A percentile compares a stretch with the other conserved stretches of the same genome.
These are phyloP conservation scores for Trichoderma sp. DNA, from an alignment of 2,329 filamentous ascomycete genomes.

Conservation along the genomic window DNA sequence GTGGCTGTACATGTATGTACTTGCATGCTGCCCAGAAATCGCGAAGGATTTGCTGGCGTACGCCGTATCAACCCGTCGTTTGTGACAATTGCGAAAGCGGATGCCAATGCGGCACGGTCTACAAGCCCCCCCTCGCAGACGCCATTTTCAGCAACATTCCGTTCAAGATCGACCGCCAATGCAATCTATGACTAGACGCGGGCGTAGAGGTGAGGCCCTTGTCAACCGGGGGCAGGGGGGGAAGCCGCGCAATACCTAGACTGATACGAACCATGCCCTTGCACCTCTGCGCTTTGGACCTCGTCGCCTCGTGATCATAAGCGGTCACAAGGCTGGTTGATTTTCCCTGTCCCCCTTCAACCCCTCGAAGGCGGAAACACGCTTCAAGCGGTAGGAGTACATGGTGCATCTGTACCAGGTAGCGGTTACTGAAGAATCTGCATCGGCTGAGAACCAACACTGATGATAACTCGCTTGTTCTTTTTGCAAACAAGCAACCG, in stretches of 20 bases:
- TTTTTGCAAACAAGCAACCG: not conserved
- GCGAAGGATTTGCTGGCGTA: conserved; percentile 3
- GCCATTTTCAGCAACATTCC: conserved; percentile 14
- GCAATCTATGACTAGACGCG: conserved; percentile 25
- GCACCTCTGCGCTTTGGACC: conserved; percentile 17
- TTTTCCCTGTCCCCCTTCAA: conserved; percentile 1
- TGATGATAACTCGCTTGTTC: conserved; percentile 1
- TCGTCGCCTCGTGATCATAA: conserved; percentile 26
- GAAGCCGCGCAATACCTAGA: conserved; percentile 9
- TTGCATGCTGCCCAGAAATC: not conserved
- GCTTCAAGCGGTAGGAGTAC: not conserved
- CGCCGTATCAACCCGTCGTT: not conserved
- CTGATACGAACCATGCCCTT: conserved; percentile 25
- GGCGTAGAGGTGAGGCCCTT: conserved; percentile 21
- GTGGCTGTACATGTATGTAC: not conserved
- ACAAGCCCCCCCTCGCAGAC: not conserved
- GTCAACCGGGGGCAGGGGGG: conserved; percentile 11
- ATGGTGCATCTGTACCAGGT: not conserved
- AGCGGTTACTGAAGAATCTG: not conserved
- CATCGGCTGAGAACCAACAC: conserved; percentile 4
- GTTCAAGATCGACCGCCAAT: conserved; percentile 28
- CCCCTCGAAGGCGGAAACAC: not conserved
- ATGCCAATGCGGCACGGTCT: conserved; percentile 10
- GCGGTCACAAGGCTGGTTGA: conserved; percentile 23
- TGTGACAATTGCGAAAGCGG: conserved; percentile 5